Evolutionary conservation across 2,329 filamentous ascomycete genomes (phyloP), one percentile per base, ranked within the genome.

Genomic region (Aureobasidium sp.): DNA sequence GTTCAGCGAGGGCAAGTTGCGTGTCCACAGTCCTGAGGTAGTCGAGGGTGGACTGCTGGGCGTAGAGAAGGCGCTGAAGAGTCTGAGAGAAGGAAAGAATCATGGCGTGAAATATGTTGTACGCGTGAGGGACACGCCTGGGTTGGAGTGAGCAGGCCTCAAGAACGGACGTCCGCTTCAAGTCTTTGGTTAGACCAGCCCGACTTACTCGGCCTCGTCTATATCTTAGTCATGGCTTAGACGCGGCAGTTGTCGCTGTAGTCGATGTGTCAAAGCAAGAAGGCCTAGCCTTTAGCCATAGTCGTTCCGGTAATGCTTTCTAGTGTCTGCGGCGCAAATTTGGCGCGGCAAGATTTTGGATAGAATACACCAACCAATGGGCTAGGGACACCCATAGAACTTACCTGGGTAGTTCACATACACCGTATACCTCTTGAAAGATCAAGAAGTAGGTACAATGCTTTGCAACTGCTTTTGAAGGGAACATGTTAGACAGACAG

Each of bases 101-200:
- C 86, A 82, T 67, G 86, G 79, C 1, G 77, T 83, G 0, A 89
- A 89, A 73, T 88, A 86, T 74, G 81, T 88, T 6, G 0, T 83
- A 84, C 67, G 76, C 75, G 64, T 85, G 70, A 76, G 66, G 9
- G 80, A 84, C 41, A 83, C 81, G 27, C 67, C 68, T 39, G 68
- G 68, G 12, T 41, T 55, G 51, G 25, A n/a, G 25, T 48, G 45
- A 48, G 17, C 8, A n/a, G 45, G 25, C 5, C 20, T 44, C 9
- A 20, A 22, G 8, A 27, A 25, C 15, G 9, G 17, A n/a, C 45
- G n/a, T n/a, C 8, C 27, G 31, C 14, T 7, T 15, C 22, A 12
- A 48, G 6, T 15, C 4, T 17, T 29, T 14, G 5, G 9, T 15
- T 7, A 9, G 14, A 29, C 11, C 1, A 17, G 25, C 22, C n/a